These are phyloP conservation scores for Saccharomycopsis lassenensis DNA, from an alignment of 805 yeast species.

Conservation along the genomic window DNA sequence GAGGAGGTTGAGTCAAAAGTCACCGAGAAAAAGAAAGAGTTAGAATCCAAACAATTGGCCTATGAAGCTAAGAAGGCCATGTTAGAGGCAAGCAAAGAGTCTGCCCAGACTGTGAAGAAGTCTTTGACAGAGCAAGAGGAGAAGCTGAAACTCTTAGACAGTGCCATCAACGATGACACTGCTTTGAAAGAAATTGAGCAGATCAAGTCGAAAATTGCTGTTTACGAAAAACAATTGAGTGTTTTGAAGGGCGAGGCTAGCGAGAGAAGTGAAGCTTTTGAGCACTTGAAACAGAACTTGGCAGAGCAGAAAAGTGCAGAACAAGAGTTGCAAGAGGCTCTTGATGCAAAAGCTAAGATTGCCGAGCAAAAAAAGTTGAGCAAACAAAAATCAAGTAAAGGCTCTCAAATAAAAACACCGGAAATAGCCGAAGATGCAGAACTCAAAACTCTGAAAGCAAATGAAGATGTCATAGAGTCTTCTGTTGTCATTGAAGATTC, in stretches of 20 bases:
- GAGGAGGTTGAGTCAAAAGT: constrained; percentile 10
- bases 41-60: constrained; percentile 1
- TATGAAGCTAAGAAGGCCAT: constrained; percentile 1
- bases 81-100: constrained; percentile 3
- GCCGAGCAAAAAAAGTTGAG: background rate
- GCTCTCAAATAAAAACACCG: background rate
- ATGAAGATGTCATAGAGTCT: no score
- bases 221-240: constrained; percentile 11
- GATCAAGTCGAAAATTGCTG: constrained; percentile 4
- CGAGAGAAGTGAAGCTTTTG: constrained; percentile 4
- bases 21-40: constrained; percentile 1
- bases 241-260: constrained; percentile 11
- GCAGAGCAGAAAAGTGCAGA: constrained; percentile 12
- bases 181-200: constrained; percentile 7
- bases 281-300: constrained; percentile 9
- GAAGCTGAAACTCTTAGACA: constrained; percentile 11
- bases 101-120: constrained; percentile 1
- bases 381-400: background rate
- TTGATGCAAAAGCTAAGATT: background rate
- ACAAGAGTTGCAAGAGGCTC: background rate
- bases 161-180: constrained; percentile 3
- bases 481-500: no score
- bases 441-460: no score
- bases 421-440: background rate
- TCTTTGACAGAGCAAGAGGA: constrained; percentile 8